Base-by-base conservation (phyloP, 768 basidiomycete species). In the Pleurotus sapidus region DNA sequence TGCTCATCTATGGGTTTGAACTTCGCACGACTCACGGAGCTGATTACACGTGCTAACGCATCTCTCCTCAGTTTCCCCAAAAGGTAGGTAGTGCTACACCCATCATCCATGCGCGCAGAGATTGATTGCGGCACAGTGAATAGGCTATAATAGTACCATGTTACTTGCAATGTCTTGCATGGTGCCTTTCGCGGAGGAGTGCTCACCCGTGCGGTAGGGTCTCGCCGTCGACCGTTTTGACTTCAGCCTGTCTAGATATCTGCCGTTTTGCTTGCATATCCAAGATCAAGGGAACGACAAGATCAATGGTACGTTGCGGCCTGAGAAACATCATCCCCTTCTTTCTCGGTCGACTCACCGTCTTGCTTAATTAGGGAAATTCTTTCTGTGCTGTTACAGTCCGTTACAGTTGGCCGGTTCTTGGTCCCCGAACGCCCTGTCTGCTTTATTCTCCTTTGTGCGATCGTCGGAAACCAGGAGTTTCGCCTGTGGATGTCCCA, bases 11-110 rank as follows among this genome's bases (percentile, higher is more conserved):
- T 54, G 39, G 51, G n/a, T 39, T 12, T 42, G 12, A 30, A 37
- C 51, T 42, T 54, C 51, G 17, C 51, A 54, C 51, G 51, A 54
- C 42, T 54, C 37, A 54, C 51, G 51, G 51, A 39, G 24, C 51
- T 40, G 27, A 18, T 11, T 24, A 17, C 51, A 42, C 39, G 51
- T 54, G 51, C 34, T n/a, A 23, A 54, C 18, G 17, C 51, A 39
- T n/a, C 25, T 23, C 39, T 20, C 39, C 39, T 39, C 20, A 23
- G 39, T 54, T 54, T 54, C 51, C 24, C 51, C 51, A 42, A 40
- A 40, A 20, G 39, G 51, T 39, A 18, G 42, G 17, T 24, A n/a
- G 23, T 43, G 12, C 18, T 54, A 54, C 51, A 54, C 51, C 14
- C 18, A 18, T 24, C 34, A 37, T 50, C 25, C 20, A 34, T 34